Percentiles rank a stretch among this genome's conserved stretches.
These are phyloP conservation scores for Hydrangea macrophylla DNA, from an alignment of 148 eudicot genomes.

Conservation along the genomic window DNA sequence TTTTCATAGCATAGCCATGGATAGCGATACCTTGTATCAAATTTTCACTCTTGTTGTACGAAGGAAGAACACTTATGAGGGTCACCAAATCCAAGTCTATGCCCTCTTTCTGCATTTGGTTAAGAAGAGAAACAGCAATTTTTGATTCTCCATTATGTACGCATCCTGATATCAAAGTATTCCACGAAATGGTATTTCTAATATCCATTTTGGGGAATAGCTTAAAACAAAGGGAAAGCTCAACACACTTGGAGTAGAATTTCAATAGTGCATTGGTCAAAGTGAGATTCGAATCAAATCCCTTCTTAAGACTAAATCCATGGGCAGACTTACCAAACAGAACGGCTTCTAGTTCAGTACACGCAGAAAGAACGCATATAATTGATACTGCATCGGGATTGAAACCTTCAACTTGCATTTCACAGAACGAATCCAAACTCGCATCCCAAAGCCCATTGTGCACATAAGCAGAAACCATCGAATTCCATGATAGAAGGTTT, in stretches of 20 bases:
- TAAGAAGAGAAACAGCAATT: slow-evolving; percentile 27
- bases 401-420: slow-evolving; percentile 51
- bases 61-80: slow-evolving; percentile 53
- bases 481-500: slow-evolving; percentile 58
- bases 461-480: slow-evolving; percentile 56
- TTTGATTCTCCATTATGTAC: slow-evolving; percentile 36
- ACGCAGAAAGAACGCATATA: slow-evolving; percentile 52
- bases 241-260: slow-evolving; percentile 50
- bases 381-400: slow-evolving; percentile 46
- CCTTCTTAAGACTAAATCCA: slow-evolving; percentile 45
- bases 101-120: slow-evolving; percentile 56
- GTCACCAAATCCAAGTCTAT: slow-evolving; percentile 47
- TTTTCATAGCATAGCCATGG: slow-evolving; percentile 48
- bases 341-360: slow-evolving; percentile 41
- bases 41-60: slow-evolving; percentile 25
- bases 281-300: slow-evolving; percentile 39
- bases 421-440: slow-evolving; percentile 37
- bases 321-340: slow-evolving; percentile 65
- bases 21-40: slow-evolving; percentile 44
- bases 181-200: slow-evolving; percentile 61
- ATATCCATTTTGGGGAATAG: slow-evolving; percentile 39
- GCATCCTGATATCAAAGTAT: slow-evolving; percentile 66
- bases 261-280: slow-evolving; percentile 51
- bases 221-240: slow-evolving; percentile 27
- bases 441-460: slow-evolving; percentile 31